Evolutionary conservation across 768 basidiomycete species (phyloP).

Genomic region (Tylopilus intermedius): DNA sequence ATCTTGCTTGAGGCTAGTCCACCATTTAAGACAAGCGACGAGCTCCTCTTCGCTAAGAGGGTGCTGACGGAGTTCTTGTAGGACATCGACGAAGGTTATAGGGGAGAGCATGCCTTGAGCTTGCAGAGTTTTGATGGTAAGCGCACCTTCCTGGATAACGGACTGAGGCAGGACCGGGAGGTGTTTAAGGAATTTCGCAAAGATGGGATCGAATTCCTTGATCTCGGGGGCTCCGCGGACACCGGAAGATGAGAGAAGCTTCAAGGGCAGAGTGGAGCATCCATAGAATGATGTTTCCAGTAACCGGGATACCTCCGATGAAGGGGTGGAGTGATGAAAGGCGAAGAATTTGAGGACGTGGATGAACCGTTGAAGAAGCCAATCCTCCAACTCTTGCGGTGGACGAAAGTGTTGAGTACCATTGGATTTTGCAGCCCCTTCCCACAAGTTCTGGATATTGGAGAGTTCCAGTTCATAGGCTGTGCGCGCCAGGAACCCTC

Average conservation of each 20-base stretch:
- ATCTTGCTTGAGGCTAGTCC: not conserved
- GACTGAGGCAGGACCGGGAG: not conserved
- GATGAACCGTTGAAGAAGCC: not conserved
- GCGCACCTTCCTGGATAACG: not conserved
- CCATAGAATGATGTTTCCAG: not conserved
- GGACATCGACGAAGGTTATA: not conserved
- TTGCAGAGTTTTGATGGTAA: not conserved
- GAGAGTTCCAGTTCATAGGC: not conserved
- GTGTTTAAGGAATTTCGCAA: not conserved
- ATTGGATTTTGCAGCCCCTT: not conserved
- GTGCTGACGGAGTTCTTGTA: not conserved
- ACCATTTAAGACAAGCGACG: not conserved
- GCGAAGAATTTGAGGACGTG: not conserved
- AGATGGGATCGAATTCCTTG: not conserved
- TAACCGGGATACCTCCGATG: not conserved
- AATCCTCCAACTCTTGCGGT: not conserved
- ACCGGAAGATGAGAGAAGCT: not conserved
- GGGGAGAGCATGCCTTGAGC: not conserved
- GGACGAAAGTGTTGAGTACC: not conserved
- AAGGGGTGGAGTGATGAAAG: not conserved
- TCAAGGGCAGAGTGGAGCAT: not conserved
- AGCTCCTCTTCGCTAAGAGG: not conserved
- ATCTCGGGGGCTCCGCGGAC: not conserved
- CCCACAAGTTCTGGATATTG: not conserved
- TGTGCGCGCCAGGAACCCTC: not conserved